These are phyloP conservation scores for Colletotrichum chlorophyti DNA, from an alignment of 2,329 filamentous ascomycete genomes.

Conservation along the genomic window DNA sequence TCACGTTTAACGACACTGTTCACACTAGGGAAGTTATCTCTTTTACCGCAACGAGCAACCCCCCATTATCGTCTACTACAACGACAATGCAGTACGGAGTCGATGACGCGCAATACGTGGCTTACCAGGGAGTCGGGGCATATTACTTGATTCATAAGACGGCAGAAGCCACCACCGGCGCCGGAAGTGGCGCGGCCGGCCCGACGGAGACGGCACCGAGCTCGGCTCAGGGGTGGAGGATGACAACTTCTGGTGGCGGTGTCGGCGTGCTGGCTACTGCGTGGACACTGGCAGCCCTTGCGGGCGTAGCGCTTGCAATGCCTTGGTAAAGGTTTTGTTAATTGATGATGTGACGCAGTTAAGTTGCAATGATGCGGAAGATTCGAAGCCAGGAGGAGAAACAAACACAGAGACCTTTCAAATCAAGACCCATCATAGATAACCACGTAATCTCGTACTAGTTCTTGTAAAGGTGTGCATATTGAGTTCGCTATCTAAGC, in stretches of 20 bases:
- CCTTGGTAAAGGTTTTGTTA: no score
- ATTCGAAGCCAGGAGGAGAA: no score
- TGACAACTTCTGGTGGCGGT: not conserved
- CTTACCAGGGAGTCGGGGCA: not conserved
- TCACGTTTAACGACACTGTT: conserved; percentile 11
- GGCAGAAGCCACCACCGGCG: not conserved
- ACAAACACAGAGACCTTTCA: no score
- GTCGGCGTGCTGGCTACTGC: not conserved
- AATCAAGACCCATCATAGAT: no score
- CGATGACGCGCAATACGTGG: not conserved
- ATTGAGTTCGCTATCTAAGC: no score
- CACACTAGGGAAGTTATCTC: not conserved
- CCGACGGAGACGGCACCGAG: not conserved
- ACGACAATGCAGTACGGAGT: not conserved
- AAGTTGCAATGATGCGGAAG: no score
- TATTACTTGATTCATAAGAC: not conserved
- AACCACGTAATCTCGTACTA: no score
- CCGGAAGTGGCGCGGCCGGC: not conserved
- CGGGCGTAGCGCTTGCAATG: not conserved
- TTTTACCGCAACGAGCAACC: not conserved
- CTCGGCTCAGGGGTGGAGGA: not conserved
- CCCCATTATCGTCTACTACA: not conserved
- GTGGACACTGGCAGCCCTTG: conserved; percentile 5
- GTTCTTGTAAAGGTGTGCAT: no score
- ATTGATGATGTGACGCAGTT: no score